Evolutionary conservation across 257 asterid genomes (phyloP).

Genomic region (Hygrophila difformis): DNA sequence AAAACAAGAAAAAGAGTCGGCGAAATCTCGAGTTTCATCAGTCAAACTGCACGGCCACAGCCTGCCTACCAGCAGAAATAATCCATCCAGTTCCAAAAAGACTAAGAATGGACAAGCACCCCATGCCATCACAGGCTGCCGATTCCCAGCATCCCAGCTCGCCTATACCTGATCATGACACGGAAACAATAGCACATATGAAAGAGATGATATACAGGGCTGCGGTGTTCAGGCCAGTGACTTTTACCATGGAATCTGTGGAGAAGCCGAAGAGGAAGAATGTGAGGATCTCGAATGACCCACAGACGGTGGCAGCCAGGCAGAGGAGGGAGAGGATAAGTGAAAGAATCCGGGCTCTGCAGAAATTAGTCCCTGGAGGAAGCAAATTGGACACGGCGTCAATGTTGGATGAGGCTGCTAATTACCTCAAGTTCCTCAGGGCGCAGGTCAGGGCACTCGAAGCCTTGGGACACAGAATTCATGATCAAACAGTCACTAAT

Average conservation of each 20-base stretch:
- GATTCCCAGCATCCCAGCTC: too few species aligned
- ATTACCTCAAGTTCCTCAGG: slow-evolving; percentile 67
- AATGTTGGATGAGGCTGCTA: slow-evolving; percentile 78
- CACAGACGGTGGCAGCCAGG: slow-evolving; percentile 51
- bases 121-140: too few species aligned
- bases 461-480: slow-evolving; percentile 49
- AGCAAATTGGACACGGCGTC: slow-evolving; percentile 42
- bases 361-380: slow-evolving; percentile 84
- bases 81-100: too few species aligned
- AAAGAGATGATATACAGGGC: slow-evolving; percentile 92
- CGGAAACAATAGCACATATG: slow-evolving; percentile 91
- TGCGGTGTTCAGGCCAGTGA: slow-evolving; percentile 85
- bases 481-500: too few species aligned
- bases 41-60: too few species aligned
- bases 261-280: slow-evolving; percentile 81
- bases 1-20: too few species aligned
- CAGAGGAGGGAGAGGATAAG: slow-evolving; percentile 69
- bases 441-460: slow-evolving; percentile 78
- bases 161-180: slow-evolving; percentile 57
- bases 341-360: slow-evolving; percentile 85
- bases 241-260: slow-evolving; percentile 37
- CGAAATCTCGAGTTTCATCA: too few species aligned
- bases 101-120: too few species aligned
- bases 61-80: too few species aligned
- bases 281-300: slow-evolving; percentile 68